phyloP scores from a whole-genome alignment of 2,329 filamentous ascomycete genomes.

The Volutella citrinella region DNA sequence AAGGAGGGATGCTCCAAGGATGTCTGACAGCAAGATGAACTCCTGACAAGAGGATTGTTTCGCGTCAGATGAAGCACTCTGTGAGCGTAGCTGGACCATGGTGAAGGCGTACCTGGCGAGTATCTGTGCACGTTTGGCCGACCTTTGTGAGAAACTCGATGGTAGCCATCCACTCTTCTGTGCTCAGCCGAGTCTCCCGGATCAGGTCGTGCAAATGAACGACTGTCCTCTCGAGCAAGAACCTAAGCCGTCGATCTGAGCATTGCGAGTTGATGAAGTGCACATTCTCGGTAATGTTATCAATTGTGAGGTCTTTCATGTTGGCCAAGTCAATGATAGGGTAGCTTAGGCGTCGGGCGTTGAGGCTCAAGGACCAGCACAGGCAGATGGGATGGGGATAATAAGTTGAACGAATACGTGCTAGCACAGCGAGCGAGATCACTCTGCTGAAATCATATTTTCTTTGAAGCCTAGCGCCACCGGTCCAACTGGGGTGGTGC shows the following conservation, averaged over 20 bases:
- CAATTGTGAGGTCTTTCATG: constrained; percentile 56
- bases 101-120: constrained; percentile 52
- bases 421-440: no score
- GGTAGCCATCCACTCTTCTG: constrained; percentile 68
- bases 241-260: constrained; percentile 58
- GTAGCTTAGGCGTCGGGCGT: neutral
- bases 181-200: constrained; percentile 67
- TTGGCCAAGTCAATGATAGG: neutral
- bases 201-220: constrained; percentile 77
- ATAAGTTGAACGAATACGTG: no score
- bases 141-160: constrained; percentile 66
- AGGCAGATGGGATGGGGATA: no score
- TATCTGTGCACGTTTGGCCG: constrained; percentile 65
- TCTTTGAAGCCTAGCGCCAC: no score
- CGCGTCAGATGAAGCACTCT: neutral
- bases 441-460: no score
- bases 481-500: no score
- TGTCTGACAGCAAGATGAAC: constrained; percentile 74
- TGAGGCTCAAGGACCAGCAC: neutral
- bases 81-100: neutral
- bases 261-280: constrained; percentile 66
- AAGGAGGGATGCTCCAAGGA: constrained; percentile 70
- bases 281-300: constrained; percentile 72
- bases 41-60: constrained; percentile 33
- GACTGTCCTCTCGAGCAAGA: constrained; percentile 66